phyloP scores from a whole-genome alignment of 2,329 filamentous ascomycete species.

The Nannizziopsis arthrosporioides region DNA sequence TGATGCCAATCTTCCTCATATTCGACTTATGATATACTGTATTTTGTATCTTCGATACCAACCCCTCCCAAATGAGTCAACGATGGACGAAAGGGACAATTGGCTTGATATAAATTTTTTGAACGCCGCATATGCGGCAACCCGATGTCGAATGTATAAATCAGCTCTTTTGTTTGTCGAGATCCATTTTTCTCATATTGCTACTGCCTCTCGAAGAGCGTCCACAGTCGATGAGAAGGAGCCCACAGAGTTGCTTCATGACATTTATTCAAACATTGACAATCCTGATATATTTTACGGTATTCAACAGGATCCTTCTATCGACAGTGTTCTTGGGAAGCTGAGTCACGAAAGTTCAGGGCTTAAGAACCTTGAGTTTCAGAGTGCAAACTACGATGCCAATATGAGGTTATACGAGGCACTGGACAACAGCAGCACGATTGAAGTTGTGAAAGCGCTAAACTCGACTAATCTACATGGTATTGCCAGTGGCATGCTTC shows the following conservation, averaged over 20 bases:
- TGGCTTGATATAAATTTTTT: constrained; percentile 81
- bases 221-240: constrained; percentile 45
- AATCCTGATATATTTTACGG: constrained; percentile 97
- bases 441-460: constrained; percentile 63
- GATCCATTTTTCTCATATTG: constrained; percentile 48
- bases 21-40: constrained; percentile 62
- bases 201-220: constrained; percentile 53
- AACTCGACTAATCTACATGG: constrained; percentile 74
- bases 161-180: constrained; percentile 77
- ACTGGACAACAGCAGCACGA: constrained; percentile 47
- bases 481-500: constrained; percentile 67
- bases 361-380: constrained; percentile 74
- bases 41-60: constrained; percentile 84
- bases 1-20: constrained; percentile 45
- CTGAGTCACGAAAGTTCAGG: constrained; percentile 86
- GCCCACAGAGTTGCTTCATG: constrained; percentile 58
- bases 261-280: constrained; percentile 83
- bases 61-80: constrained; percentile 59
- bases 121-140: constrained; percentile 58
- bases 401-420: constrained; percentile 55
- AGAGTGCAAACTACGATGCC: constrained; percentile 82
- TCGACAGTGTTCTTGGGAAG: constrained; percentile 65
- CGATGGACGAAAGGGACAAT: constrained; percentile 61
- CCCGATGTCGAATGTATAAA: constrained; percentile 72
- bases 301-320: constrained; percentile 62